A percentile compares a stretch with the other conserved stretches of the same genome.
phyloP scores from a whole-genome alignment of 169 alveolate species.

The Plasmodium coatneyi region DNA sequence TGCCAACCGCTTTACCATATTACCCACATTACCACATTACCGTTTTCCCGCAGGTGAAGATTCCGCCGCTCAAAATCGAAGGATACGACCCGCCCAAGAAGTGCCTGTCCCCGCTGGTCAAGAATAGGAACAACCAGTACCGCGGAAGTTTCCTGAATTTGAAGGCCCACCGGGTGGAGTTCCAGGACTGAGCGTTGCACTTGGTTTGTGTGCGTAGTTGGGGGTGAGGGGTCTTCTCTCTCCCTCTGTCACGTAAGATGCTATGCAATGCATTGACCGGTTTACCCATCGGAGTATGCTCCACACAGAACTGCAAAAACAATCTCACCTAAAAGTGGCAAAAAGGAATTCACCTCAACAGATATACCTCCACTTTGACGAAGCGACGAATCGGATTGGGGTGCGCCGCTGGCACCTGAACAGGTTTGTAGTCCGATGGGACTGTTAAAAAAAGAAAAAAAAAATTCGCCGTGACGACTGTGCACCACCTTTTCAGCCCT shows the following conservation, averaged over 20 bases:
- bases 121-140: slow-evolving; percentile 65
- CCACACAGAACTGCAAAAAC: neutral
- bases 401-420: neutral
- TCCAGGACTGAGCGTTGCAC: slow-evolving; percentile 17
- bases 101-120: slow-evolving; percentile 78
- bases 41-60: slow-evolving; percentile 81
- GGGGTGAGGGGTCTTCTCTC: too few relatives aligned
- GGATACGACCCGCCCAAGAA: slow-evolving; percentile 85
- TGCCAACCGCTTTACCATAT: neutral
- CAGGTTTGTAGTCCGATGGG: neutral
- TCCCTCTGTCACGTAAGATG: too few relatives aligned
- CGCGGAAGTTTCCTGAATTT: slow-evolving; percentile 50
- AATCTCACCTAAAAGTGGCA: neutral
- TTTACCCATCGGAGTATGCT: too few relatives aligned
- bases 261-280: too few relatives aligned
- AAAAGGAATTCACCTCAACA: neutral
- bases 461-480: neutral
- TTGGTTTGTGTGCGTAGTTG: neutral
- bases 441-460: too few relatives aligned
- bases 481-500: neutral
- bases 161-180: slow-evolving; percentile 61
- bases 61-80: slow-evolving; percentile 83
- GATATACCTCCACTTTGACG: neutral
- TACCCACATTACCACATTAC: neutral
- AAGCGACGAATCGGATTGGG: neutral